Evolutionary conservation across 2,329 filamentous ascomycete genomes (phyloP), one percentile per base, ranked within the genome.

Genomic region (Niveomyces coronatus): DNA sequence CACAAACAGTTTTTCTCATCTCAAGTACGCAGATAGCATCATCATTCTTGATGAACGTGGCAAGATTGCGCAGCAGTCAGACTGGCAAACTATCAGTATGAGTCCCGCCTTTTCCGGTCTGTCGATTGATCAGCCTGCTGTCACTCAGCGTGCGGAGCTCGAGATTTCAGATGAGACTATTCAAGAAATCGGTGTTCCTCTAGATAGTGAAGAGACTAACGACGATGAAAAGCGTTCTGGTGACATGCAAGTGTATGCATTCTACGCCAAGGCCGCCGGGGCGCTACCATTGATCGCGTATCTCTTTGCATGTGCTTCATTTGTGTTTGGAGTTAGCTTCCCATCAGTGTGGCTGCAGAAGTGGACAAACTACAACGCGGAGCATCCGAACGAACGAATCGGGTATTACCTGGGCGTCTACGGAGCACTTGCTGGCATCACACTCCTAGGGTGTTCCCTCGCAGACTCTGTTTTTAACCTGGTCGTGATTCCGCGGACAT

Each of bases 401-500:
- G 46, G 44, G 13, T 49, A 50, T 35, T 52, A 45, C 39, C 29
- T 49, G 3, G 45, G 49, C 2, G 29, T 50, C 1, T 51, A 49
- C 13, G 45, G 35, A 4, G 37, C 31, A 6, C 42, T 49, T 1
- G 46, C 44, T 2, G 38, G 14, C 2, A 17, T 47, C 2, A 41
- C 41, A 8, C 30, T 48, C 23, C 9, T 47, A 3, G 41, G 44
- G 3, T 46, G 44, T 18, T 18, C 29, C 3, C 3, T 28, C 1
- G 40, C 10, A 48, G 42, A 37, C 19, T 15, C 15, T 7, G 42
- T 57, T 6, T 48, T 47, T 15, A 19, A 45, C 7, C 35, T 50
- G 10, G 39, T 49, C 7, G 27, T 52, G 5, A 44, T 61, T 4
- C 58, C 60, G 28, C 41, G 39, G 4, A 49, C 49, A 17, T 46